Evolutionary conservation across 73 alveolate species (phyloP).

Genomic region (Paramecium sexaurelia): DNA sequence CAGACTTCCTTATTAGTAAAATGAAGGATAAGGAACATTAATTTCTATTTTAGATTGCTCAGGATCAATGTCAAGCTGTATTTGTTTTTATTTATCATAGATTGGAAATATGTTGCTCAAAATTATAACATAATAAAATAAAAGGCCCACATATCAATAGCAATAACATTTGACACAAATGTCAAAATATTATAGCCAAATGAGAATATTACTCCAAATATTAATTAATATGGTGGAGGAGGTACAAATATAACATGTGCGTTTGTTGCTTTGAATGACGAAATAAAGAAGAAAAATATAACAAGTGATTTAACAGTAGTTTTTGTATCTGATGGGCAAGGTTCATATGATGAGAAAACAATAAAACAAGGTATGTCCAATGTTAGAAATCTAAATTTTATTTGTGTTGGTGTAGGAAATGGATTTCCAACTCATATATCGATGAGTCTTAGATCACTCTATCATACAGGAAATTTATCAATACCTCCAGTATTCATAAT

Average conservation of each 20-base stretch:
- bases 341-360: neutral
- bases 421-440: conserved; percentile 68
- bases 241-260: conserved; percentile 46
- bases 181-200: neutral
- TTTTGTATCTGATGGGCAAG: conserved; percentile 33
- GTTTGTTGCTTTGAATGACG: neutral
- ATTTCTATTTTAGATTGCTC: conserved; percentile 1
- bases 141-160: neutral
- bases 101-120: neutral
- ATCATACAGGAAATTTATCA: conserved; percentile 57
- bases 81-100: neutral
- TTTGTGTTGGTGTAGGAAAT: conserved; percentile 55
- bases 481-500: conserved; percentile 60
- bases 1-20: neutral
- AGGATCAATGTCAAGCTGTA: conserved; percentile 48
- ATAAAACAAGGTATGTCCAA: neutral
- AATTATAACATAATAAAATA: neutral
- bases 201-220: neutral
- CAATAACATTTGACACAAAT: conserved; percentile 5
- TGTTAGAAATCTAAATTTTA: conserved; percentile 28
- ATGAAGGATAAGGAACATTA: neutral
- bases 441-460: conserved; percentile 55
- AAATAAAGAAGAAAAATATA: neutral
- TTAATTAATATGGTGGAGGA: conserved; percentile 34
- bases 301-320: neutral